Evolutionary conservation across 306 rosid species (phyloP), one percentile per base, ranked within the genome.

Genomic region (Senna siamea): DNA sequence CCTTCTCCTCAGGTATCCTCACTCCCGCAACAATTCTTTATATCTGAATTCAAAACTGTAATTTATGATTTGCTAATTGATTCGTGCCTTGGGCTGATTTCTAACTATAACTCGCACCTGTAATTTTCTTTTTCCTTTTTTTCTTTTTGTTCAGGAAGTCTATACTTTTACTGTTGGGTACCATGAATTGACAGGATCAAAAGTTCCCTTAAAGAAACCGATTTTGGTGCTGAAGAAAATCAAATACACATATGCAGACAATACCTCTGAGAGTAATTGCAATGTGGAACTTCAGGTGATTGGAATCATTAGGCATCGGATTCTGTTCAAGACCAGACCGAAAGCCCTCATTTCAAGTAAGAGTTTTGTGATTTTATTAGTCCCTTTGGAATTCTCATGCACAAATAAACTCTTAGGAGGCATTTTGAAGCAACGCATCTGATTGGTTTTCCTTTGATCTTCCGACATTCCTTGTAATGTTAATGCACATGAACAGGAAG

Each of bases 321-420:
- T 91, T 84, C 52, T 94, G 82, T 91, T 94, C 93, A 94, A 92
- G 82, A 88, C 80, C 75, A 88, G 96, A 78, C 98, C 98, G 4
- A 89, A 78, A 76, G 96, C 92, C 77, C 80, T 94, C 40, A 91
- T 94, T 78, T 91, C 98, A 69, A 89, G 96, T 87, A 82, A 87
- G 89, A 28, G 15, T 1, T 76, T 12, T 22, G 6, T 28, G 2
- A 50, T 15, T 60, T 22, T 4, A 10, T 7, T 37, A 3, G 12
- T 28, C 30, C 4, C n/a, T 32, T 40, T 8, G 44, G 9, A 66
- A 56, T 74, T 65, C 61, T 66, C 47, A 18, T 55, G 68, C 19
- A 38, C 26, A 43, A 7, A 41, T 40, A 46, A n/a, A 70, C 8
- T 15, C n/a, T 38, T 38, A 26, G 10, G 20, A 54, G 51, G 41